These are phyloP conservation scores for Prunus yedoensis DNA, from an alignment of 331 rosid species.

Conservation along the genomic window DNA sequence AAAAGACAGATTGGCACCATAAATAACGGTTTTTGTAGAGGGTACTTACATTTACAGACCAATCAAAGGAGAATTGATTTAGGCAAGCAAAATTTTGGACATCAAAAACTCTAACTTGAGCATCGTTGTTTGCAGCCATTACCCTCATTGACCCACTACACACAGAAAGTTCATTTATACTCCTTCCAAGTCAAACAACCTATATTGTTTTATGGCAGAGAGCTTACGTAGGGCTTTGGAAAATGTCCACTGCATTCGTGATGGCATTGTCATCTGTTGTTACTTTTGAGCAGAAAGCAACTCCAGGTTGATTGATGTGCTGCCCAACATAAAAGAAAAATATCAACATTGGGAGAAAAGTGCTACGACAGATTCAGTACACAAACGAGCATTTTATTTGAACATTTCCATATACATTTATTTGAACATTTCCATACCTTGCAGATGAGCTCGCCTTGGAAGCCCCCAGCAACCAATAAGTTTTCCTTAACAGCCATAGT, in stretches of 20 bases:
- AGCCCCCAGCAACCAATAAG: constrained; percentile 86
- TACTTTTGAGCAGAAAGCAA: constrained; percentile 77
- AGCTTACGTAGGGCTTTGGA: constrained; percentile 52
- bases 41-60: constrained; percentile 93
- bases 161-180: constrained; percentile 17
- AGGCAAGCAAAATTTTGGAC: constrained; percentile 61
- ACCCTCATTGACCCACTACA: constrained; percentile 77
- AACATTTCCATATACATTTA: constrained; percentile 17
- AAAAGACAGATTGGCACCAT: not conserved
- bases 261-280: constrained; percentile 79
- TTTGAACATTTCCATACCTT: constrained; percentile 48
- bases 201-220: not conserved
- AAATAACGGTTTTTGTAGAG: constrained; percentile 16
- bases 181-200: not conserved
- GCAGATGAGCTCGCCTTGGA: constrained; percentile 94
- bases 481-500: constrained; percentile 88
- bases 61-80: constrained; percentile 58
- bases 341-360: constrained; percentile 4
- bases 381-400: constrained; percentile 1
- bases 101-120: constrained; percentile 69
- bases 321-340: constrained; percentile 31
- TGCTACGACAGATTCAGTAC: not conserved
- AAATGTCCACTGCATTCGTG: constrained; percentile 87
- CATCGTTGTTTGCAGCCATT: constrained; percentile 85
- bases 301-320: constrained; percentile 68